These are phyloP conservation scores for Phytopythium chamaehyphon DNA, from an alignment of 352 stramenopile genomes.

Conservation along the genomic window DNA sequence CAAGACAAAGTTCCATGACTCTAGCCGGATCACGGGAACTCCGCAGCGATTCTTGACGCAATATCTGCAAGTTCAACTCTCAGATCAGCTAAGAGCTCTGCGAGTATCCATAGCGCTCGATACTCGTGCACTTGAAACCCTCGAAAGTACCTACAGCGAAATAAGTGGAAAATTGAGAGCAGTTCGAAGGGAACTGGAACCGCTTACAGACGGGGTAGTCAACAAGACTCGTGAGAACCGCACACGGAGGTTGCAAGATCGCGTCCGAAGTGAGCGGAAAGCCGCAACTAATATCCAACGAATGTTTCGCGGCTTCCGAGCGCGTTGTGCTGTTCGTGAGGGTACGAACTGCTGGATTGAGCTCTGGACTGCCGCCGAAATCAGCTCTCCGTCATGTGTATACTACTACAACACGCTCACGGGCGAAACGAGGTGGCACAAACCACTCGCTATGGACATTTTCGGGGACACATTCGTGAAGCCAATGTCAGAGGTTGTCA, in stretches of 20 bases:
- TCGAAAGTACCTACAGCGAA: slow-evolving; percentile 59
- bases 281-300: slow-evolving; percentile 78
- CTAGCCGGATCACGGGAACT: slow-evolving; percentile 78
- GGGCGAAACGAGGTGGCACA: slow-evolving; percentile 53
- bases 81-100: slow-evolving; percentile 75
- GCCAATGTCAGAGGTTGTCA: slow-evolving; percentile 15
- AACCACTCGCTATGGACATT: slow-evolving; percentile 72
- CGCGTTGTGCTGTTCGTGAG: slow-evolving; percentile 58
- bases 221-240: slow-evolving; percentile 73
- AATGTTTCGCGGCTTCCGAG: slow-evolving; percentile 72
- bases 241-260: slow-evolving; percentile 55
- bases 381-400: not conserved
- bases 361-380: slow-evolving; percentile 24
- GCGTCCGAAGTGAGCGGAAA: slow-evolving; percentile 58
- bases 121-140: slow-evolving; percentile 39
- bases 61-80: slow-evolving; percentile 89
- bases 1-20: slow-evolving; percentile 85
- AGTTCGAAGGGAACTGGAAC: slow-evolving; percentile 74
- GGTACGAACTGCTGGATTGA: slow-evolving; percentile 80
- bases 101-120: slow-evolving; percentile 63
- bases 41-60: slow-evolving; percentile 92
- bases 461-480: slow-evolving; percentile 57
- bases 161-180: slow-evolving; percentile 64
- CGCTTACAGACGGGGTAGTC: slow-evolving; percentile 79
- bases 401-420: slow-evolving; percentile 88